Conservation (phyloP, 768 basidiomycete genomes). For the Dacryopinax spathularia region DNA sequence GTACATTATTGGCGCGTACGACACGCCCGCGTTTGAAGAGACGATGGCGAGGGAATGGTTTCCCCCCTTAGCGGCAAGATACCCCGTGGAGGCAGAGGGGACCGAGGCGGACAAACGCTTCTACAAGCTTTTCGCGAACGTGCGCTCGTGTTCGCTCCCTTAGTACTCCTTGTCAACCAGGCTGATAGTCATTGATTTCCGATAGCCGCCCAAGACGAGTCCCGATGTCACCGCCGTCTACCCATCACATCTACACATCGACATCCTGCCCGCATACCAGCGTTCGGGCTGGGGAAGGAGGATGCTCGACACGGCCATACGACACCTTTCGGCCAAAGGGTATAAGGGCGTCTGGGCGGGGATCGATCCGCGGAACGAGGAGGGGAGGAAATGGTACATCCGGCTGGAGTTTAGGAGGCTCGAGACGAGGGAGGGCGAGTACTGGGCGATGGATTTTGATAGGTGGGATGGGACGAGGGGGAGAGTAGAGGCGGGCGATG, state of each 20-base stretch:
- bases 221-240: conserved; percentile 49
- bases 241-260: conserved; percentile 61
- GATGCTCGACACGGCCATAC: conserved; percentile 42
- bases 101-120: conserved; percentile 30
- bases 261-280: conserved; percentile 54
- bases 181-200: neutral
- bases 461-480: conserved; percentile 17
- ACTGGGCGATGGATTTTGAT: conserved; percentile 4
- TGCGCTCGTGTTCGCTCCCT: neutral
- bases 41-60: conserved; percentile 48
- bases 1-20: conserved; percentile 52
- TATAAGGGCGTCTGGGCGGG: conserved; percentile 52
- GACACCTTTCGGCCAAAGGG: conserved; percentile 35
- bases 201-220: conserved; percentile 26
- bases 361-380: conserved; percentile 46
- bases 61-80: conserved; percentile 45
- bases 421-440: conserved; percentile 17
- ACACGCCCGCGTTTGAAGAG: conserved; percentile 51
- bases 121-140: conserved; percentile 24
- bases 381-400: conserved; percentile 47
- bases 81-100: conserved; percentile 25
- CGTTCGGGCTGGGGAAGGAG: conserved; percentile 55
- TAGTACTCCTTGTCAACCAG: neutral
- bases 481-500: conserved; percentile 14
- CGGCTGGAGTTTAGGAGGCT: conserved; percentile 47